Evolutionary conservation across 2,329 filamentous ascomycete genomes (phyloP).

Genomic region (Exophiala sp.): DNA sequence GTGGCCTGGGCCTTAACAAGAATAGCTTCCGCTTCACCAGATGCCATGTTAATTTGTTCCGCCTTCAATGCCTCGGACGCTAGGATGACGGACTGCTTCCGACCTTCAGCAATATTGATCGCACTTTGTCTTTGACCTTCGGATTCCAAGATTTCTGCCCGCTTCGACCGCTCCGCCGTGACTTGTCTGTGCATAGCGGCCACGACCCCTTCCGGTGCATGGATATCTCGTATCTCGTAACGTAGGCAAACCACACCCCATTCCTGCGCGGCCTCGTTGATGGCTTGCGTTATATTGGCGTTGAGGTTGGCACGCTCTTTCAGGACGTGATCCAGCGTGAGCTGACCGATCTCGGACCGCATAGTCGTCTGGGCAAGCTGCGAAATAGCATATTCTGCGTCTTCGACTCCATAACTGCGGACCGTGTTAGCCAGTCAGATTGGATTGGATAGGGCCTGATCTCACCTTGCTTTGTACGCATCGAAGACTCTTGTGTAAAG

Average conservation of each 20-base stretch:
- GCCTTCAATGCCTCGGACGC: conserved; percentile 85
- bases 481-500: conserved; percentile 95
- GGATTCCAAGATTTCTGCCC: conserved; percentile 93
- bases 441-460: neutral
- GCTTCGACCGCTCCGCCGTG: conserved; percentile 92
- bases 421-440: conserved; percentile 11
- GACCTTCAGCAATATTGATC: conserved; percentile 97
- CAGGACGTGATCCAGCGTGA: conserved; percentile 92
- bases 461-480: conserved; percentile 91
- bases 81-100: conserved; percentile 93
- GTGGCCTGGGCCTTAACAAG: conserved; percentile 78
- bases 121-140: conserved; percentile 95
- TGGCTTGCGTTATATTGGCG: conserved; percentile 95
- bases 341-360: conserved; percentile 95
- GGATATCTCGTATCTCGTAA: conserved; percentile 97
- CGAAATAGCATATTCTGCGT: conserved; percentile 96
- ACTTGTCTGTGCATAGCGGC: conserved; percentile 98
- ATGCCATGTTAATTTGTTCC: conserved; percentile 88
- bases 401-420: conserved; percentile 87
- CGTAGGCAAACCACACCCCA: conserved; percentile 95
- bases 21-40: conserved; percentile 92
- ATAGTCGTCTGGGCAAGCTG: conserved; percentile 98
- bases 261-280: conserved; percentile 94
- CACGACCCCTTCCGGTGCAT: conserved; percentile 87
- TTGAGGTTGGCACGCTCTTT: conserved; percentile 96